A percentile compares a stretch with the other conserved stretches of the same genome.
Conservation (phyloP, 345 rosid species). For the Pseudoturritis turrita region DNA sequence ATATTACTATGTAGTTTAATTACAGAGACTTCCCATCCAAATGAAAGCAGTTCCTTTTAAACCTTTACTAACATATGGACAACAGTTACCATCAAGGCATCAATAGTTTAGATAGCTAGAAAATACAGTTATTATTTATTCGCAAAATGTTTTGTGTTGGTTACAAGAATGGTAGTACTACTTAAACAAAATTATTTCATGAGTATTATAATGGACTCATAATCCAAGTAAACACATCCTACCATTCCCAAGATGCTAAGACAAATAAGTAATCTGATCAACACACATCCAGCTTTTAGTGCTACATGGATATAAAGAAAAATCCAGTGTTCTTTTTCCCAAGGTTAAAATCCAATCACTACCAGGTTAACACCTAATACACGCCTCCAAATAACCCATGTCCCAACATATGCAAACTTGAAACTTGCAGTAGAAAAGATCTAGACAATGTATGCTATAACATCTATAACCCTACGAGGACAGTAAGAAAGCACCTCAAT, state of each 20-base stretch:
- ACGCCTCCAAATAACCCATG: not conserved
- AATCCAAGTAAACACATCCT: not conserved
- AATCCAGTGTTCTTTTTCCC: not conserved
- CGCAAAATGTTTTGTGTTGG: not conserved
- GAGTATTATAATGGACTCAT: not conserved
- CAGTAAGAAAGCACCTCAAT: not conserved
- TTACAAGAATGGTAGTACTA: not conserved
- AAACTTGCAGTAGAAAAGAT: not conserved
- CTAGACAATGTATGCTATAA: not conserved
- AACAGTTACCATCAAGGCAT: not conserved
- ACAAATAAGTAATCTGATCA: not conserved
- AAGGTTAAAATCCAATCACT: not conserved
- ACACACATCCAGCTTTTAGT: not conserved
- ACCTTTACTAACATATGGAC: slow-evolving; percentile 2
- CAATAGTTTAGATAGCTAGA: not conserved
- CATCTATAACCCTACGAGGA: not conserved
- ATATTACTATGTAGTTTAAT: slow-evolving; percentile 38
- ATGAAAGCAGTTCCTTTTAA: not conserved
- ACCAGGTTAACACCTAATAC: not conserved
- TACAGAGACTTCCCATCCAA: slow-evolving; percentile 28
- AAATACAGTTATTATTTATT: not conserved
- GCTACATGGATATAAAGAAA: not conserved
- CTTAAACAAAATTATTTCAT: not conserved
- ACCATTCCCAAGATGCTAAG: not conserved
- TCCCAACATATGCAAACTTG: not conserved